phyloP scores from a whole-genome alignment of 345 rosid species.

The Melastoma malabathricum region DNA sequence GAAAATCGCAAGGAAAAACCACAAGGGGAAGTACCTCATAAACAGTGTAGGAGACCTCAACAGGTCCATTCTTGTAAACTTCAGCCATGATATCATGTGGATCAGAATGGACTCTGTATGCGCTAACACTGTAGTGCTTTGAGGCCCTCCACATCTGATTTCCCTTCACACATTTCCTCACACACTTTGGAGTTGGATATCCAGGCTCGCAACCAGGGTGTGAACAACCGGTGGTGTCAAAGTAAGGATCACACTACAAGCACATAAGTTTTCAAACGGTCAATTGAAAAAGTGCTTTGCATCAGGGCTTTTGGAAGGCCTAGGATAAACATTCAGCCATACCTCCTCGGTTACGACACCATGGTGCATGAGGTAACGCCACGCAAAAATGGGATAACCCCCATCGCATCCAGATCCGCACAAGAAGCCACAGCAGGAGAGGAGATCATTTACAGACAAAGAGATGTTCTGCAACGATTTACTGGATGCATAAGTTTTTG shows the following conservation, averaged over 20 bases:
- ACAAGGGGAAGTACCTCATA: slow-evolving; percentile 48
- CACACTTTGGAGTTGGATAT: slow-evolving; percentile 73
- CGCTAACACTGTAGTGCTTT: slow-evolving; percentile 60
- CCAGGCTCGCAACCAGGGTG: slow-evolving; percentile 97
- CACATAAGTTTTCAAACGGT: slow-evolving; percentile 1
- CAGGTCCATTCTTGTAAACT: slow-evolving; percentile 78
- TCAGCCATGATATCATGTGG: slow-evolving; percentile 75
- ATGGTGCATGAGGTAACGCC: slow-evolving; percentile 60
- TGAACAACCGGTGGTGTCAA: slow-evolving; percentile 74
- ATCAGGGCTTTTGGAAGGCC: neutral
- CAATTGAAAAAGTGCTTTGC: slow-evolving; percentile 1
- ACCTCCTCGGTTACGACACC: slow-evolving; percentile 98
- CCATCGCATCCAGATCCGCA: slow-evolving; percentile 92
- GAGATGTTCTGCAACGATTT: slow-evolving; percentile 47
- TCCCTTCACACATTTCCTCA: slow-evolving; percentile 48
- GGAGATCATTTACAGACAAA: slow-evolving; percentile 77
- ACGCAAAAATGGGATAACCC: slow-evolving; percentile 66
- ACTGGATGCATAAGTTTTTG: neutral
- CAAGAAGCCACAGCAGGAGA: slow-evolving; percentile 89
- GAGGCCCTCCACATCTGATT: slow-evolving; percentile 67
- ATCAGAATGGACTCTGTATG: slow-evolving; percentile 59
- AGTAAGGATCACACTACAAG: slow-evolving; percentile 78
- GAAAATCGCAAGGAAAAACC: neutral
- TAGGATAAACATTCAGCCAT: slow-evolving; percentile 3
- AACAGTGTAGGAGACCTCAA: slow-evolving; percentile 83